phyloP scores from a whole-genome alignment of 2,329 filamentous ascomycete species.

The Trichophaea hybrida region DNA sequence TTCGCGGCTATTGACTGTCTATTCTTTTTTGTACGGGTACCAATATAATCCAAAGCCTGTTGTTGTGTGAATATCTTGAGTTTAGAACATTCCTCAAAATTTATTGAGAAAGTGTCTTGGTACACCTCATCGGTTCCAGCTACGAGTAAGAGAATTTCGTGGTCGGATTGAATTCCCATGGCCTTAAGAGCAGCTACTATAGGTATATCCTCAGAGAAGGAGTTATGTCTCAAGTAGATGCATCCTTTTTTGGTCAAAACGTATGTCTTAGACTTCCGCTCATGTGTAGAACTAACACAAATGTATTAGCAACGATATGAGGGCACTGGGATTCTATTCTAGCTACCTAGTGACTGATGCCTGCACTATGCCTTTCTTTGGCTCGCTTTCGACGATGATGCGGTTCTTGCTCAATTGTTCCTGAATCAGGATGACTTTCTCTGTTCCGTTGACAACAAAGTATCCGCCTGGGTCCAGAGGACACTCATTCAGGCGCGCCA shows the following conservation, averaged over 20 bases:
- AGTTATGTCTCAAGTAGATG: conserved; percentile 82
- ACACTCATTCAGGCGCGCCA: conserved; percentile 89
- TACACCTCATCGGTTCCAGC: conserved; percentile 76
- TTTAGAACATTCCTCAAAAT: conserved; percentile 83
- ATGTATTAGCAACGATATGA: neutral
- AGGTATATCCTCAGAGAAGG: conserved; percentile 82
- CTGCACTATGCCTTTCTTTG: conserved; percentile 83
- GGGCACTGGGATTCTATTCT: neutral
- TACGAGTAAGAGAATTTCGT: conserved; percentile 84
- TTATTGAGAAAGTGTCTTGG: conserved; percentile 88
- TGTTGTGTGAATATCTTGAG: conserved; percentile 82
- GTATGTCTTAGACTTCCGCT: conserved; percentile 95
- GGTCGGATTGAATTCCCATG: conserved; percentile 82
- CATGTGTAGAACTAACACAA: conserved; percentile 67
- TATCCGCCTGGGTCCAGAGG: conserved; percentile 93
- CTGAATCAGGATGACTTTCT: conserved; percentile 97
- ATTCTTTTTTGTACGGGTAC: conserved; percentile 68
- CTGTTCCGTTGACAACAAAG: conserved; percentile 92
- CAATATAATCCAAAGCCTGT: conserved; percentile 87
- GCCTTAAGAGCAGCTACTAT: conserved; percentile 89
- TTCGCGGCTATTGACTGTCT: conserved; percentile 30
- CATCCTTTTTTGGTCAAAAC: conserved; percentile 87
- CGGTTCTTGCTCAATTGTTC: conserved; percentile 98
- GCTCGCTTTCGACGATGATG: conserved; percentile 87
- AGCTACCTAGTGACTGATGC: conserved; percentile 68